These are phyloP conservation scores for Circinella minor DNA, from an alignment of 371 early-diverging fungal species.

Conservation along the genomic window DNA sequence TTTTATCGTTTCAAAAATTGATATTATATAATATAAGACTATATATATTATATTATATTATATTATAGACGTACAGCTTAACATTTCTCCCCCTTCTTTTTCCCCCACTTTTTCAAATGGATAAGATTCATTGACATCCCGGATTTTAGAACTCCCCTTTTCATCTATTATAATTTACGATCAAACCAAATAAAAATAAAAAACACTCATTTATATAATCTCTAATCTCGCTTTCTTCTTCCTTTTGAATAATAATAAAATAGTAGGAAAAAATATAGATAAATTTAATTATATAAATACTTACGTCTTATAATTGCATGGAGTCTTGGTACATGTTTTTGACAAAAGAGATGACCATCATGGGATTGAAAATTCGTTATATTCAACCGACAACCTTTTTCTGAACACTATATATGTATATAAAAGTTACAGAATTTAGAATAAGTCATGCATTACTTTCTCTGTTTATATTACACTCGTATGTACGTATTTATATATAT, in stretches of 20 bases:
- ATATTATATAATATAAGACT: too few species aligned
- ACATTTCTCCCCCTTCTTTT: too few species aligned
- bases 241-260: not conserved
- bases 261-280: not conserved
- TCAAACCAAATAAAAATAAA: too few species aligned
- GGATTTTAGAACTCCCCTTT: slow-evolving; percentile 3
- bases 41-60: too few species aligned
- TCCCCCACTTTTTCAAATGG: not conserved
- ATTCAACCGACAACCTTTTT: slow-evolving; percentile 43
- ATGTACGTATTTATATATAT: not conserved
- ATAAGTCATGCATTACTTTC: not conserved
- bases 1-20: too few species aligned
- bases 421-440: not conserved
- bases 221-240: not conserved
- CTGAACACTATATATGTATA: slow-evolving; percentile 22
- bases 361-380: slow-evolving; percentile 41
- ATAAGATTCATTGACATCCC: slow-evolving; percentile 5
- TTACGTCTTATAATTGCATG: slow-evolving; percentile 32
- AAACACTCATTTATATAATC: too few species aligned
- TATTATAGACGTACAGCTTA: too few species aligned
- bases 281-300: not conserved
- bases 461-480: too few species aligned
- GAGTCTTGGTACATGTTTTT: slow-evolving; percentile 48
- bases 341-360: slow-evolving; percentile 37
- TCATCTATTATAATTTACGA: too few species aligned